Conservation (phyloP, 805 yeast species). For the Candida stauntonica region DNA sequence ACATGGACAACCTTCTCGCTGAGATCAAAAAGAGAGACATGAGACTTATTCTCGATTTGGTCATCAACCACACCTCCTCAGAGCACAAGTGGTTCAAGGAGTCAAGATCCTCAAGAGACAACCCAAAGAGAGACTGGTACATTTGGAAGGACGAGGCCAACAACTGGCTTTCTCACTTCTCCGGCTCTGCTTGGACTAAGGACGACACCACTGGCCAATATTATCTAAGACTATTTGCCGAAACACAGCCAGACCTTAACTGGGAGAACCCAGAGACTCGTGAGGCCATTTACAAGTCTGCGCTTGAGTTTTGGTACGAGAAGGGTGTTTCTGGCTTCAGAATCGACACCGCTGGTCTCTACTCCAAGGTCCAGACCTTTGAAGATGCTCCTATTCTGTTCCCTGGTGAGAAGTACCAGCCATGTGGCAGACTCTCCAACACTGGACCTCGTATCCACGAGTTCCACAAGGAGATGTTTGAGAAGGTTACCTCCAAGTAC, state of each 20-base stretch:
- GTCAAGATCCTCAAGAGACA: conserved; percentile 44
- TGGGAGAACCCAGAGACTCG: conserved; percentile 45
- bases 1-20: conserved; percentile 43
- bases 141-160: conserved; percentile 55
- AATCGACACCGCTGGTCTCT: conserved; percentile 51
- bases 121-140: conserved; percentile 59
- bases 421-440: conserved; percentile 30
- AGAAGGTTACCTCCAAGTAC: conserved; percentile 38
- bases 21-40: conserved; percentile 46
- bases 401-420: conserved; percentile 39
- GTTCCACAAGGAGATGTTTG: conserved; percentile 49
- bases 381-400: conserved; percentile 46
- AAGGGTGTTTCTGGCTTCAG: conserved; percentile 58
- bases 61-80: conserved; percentile 53
- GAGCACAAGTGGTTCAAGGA: conserved; percentile 58
- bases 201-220: conserved; percentile 52
- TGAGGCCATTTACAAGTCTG: conserved; percentile 38
- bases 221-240: conserved; percentile 50
- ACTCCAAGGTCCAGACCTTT: conserved; percentile 42
- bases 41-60: conserved; percentile 51
- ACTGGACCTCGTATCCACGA: conserved; percentile 57
- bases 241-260: conserved; percentile 55
- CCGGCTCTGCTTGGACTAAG: conserved; percentile 54
- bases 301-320: conserved; percentile 49
- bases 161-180: conserved; percentile 51